Evolutionary conservation across 2,329 filamentous ascomycete species (phyloP).

Genomic region (Aureobasidium sp.): DNA sequence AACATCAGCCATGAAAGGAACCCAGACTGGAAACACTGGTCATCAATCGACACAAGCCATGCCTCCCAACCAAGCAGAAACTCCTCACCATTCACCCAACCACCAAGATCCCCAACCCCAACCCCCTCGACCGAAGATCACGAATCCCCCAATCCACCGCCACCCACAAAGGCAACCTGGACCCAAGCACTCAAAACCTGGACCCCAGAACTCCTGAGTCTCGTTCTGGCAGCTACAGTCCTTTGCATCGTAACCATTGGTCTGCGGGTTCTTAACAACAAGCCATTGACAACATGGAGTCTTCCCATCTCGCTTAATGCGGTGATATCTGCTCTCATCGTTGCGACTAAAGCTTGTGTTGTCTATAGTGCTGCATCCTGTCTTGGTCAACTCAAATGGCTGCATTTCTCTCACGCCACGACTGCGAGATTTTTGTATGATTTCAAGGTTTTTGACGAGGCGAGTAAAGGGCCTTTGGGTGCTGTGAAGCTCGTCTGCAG

Average conservation of each 20-base stretch:
- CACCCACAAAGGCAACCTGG: background rate
- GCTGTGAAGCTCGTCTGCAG: background rate
- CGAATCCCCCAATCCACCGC: too few species aligned
- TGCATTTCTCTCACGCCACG: background rate
- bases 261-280: background rate
- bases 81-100: background rate
- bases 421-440: background rate
- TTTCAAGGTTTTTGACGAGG: conserved; percentile 5
- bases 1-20: background rate
- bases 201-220: background rate
- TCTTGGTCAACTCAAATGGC: conserved; percentile 8
- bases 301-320: background rate
- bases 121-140: background rate
- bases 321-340: background rate
- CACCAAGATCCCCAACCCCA: background rate
- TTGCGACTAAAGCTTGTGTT: background rate
- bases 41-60: background rate
- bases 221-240: background rate
- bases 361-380: background rate
- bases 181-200: background rate
- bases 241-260: background rate
- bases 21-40: background rate
- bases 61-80: background rate
- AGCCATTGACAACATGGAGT: background rate
- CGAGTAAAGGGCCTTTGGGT: conserved; percentile 3